Percentiles rank a stretch among this genome's conserved stretches.
Evolutionary conservation across 2,329 filamentous ascomycete genomes (phyloP).

Genomic region (Fusarium bactridioides): DNA sequence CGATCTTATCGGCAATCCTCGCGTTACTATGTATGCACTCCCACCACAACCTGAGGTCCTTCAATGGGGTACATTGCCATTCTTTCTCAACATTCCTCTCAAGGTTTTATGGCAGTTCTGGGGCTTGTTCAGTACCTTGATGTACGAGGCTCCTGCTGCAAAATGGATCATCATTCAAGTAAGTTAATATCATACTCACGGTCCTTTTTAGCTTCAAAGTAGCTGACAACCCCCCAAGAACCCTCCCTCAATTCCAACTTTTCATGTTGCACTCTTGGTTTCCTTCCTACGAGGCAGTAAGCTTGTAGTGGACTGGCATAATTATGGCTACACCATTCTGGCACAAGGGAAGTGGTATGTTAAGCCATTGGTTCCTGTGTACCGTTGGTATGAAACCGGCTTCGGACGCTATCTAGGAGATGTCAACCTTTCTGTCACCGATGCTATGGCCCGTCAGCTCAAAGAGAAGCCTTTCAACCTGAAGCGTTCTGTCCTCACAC

Average conservation of each 20-base stretch:
- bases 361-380: conserved; percentile 80
- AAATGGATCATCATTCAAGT: conserved; percentile 88
- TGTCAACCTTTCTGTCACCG: conserved; percentile 85
- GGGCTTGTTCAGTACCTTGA: conserved; percentile 74
- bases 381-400: conserved; percentile 78
- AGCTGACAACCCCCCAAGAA: conserved; percentile 64
- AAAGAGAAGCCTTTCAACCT: conserved; percentile 69
- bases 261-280: conserved; percentile 76
- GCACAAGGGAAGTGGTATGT: conserved; percentile 63
- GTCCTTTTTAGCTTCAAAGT: neutral
- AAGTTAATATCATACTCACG: conserved; percentile 16
- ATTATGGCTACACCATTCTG: conserved; percentile 96
- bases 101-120: conserved; percentile 87
- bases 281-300: conserved; percentile 80
- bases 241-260: conserved; percentile 91
- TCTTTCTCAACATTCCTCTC: conserved; percentile 78
- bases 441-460: conserved; percentile 84
- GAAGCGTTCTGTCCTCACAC: conserved; percentile 69
- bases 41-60: conserved; percentile 71
- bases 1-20: conserved; percentile 72
- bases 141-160: conserved; percentile 76
- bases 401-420: conserved; percentile 73
- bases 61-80: conserved; percentile 74
- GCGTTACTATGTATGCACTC: conserved; percentile 76
- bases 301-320: conserved; percentile 97